Base-by-base conservation (phyloP, 148 eudicot genomes). In the Bassia scoparia region DNA sequence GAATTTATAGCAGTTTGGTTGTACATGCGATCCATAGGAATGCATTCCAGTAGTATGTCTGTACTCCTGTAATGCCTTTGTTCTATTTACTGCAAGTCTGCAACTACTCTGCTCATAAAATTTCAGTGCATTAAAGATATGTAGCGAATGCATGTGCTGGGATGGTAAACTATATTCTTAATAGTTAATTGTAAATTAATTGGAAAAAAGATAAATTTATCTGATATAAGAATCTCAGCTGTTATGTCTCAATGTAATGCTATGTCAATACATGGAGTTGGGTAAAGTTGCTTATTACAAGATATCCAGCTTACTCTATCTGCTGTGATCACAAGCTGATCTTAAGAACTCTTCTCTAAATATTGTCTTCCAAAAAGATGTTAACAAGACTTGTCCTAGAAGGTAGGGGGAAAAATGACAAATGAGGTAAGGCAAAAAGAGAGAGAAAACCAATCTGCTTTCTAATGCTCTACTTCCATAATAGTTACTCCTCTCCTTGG, bases 181-280 rank as follows among this genome's bases (percentile, higher is more conserved):
- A n/a, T n/a, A n/a, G n/a, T n/a, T n/a, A 27, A 26, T 6, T 20
- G 14, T 0, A 56, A 16, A 17, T 41, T 12, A 7, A 18, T 35
- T 72, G 14, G 7, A 20, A 33, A 12, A 44, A 29, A 5, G 24
- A 17, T 33, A 49, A 24, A 65, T 29, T 17, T 62, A 20, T 48
- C 44, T 63, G 24, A 30, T 24, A 16, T 37, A 37, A 31, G 31
- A n/a, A 60, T 29, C 43, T 72, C 30, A 23, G 29, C 55, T 61
- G 21, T 35, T 21, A 64, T 48, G 46, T 61, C 46, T 73, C 60
- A 62, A 61, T 31, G 49, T 65, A 23, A 60, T 56, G 26, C 29
- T 46, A 71, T 46, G 41, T 43, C 23, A 35, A 71, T 71, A 63
- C 70, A 77, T 71, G 59, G 24, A 70, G 30, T 52, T 34, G 5